These are phyloP conservation scores for Nannizzia gypsea DNA, from an alignment of 2,329 filamentous ascomycete genomes.

Conservation along the genomic window DNA sequence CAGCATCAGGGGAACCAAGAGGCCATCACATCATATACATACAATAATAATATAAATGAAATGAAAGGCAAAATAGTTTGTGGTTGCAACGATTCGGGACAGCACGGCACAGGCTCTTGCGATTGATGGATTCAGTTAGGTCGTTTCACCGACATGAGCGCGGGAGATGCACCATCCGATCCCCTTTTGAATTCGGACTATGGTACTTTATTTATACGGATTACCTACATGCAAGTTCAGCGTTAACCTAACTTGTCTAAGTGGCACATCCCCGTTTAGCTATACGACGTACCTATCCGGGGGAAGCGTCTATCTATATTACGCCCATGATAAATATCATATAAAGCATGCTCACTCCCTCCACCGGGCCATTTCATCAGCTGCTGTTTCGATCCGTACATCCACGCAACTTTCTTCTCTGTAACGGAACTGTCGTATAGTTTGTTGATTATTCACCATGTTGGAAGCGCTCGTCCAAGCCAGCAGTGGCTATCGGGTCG, in stretches of 20 bases:
- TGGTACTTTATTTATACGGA: no score
- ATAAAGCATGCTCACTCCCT: neutral
- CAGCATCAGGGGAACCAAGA: neutral
- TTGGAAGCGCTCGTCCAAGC: neutral
- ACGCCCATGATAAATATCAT: neutral
- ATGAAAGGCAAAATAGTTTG: neutral
- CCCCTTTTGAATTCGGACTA: neutral
- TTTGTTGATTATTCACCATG: neutral
- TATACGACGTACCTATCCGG: neutral
- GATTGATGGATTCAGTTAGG: neutral
- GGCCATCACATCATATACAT: neutral
- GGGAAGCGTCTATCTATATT: neutral
- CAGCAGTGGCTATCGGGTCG: neutral
- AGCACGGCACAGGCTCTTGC: neutral
- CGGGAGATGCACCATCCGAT: neutral
- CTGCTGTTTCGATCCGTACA: neutral
- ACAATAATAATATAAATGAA: no score
- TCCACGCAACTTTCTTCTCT: neutral
- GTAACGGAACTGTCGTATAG: no score
- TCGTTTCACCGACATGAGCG: neutral
- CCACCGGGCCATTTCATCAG: neutral
- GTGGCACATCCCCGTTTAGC: neutral
- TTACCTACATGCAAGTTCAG: neutral
- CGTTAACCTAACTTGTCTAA: neutral
- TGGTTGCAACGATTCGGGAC: neutral